Conservation (phyloP, 2,329 filamentous ascomycete genomes). For the Microthyrium microscopicum region DNA sequence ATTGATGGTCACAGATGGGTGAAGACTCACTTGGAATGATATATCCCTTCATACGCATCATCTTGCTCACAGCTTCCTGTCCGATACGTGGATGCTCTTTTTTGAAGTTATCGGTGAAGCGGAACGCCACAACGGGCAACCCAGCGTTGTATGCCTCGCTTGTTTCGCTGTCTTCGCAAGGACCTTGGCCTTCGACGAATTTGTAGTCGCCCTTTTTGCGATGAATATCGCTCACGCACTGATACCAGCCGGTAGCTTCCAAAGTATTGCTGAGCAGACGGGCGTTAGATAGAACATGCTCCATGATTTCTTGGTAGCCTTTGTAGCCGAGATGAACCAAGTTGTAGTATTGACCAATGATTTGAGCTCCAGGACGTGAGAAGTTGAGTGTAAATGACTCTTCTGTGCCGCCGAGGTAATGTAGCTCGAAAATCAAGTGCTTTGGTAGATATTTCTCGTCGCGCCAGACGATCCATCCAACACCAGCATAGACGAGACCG, state of each 20-base stretch:
- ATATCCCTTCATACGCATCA: constrained; percentile 50
- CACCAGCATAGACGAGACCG: constrained; percentile 47
- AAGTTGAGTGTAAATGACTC: constrained; percentile 58
- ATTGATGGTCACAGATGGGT: neutral
- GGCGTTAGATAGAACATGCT: constrained; percentile 49
- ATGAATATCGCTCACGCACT: constrained; percentile 49
- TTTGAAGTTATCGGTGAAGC: constrained; percentile 44
- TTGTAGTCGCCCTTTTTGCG: constrained; percentile 33
- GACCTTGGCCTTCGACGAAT: constrained; percentile 21
- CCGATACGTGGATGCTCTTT: constrained; percentile 44
- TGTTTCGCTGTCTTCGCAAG: constrained; percentile 31
- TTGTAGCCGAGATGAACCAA: constrained; percentile 52
- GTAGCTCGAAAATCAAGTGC: constrained; percentile 53
- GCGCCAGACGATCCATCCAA: constrained; percentile 57
- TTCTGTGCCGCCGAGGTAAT: constrained; percentile 56
- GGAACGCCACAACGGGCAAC: constrained; percentile 52
- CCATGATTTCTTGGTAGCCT: constrained; percentile 48
- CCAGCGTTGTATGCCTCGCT: constrained; percentile 47
- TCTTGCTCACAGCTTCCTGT: constrained; percentile 45
- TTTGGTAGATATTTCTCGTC: constrained; percentile 48
- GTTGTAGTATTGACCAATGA: constrained; percentile 59
- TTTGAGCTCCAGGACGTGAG: constrained; percentile 50
- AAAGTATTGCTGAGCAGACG: constrained; percentile 45
- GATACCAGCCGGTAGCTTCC: constrained; percentile 51
- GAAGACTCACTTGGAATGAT: constrained; percentile 43